Percentiles rank a stretch among this genome's conserved stretches.
Conservation (phyloP, 2,329 filamentous ascomycete genomes). For the Lanzia echinophila region DNA sequence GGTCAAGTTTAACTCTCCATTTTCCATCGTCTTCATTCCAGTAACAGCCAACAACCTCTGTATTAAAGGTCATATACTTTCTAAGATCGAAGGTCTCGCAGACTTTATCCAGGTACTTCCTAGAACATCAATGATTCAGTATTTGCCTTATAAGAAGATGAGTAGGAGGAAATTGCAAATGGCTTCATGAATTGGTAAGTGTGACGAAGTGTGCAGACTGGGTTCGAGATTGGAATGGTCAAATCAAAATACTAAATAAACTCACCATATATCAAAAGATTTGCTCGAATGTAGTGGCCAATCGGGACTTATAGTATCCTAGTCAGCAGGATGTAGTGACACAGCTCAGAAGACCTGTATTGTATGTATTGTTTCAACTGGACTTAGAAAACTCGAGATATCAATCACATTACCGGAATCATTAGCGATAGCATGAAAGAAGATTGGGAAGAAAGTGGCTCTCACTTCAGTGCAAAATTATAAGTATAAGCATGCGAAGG, state of each 20-base stretch:
- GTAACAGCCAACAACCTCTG: constrained; percentile 39
- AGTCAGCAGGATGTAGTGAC: not conserved
- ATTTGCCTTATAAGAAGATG: too few relatives aligned
- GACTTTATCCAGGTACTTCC: constrained; percentile 42
- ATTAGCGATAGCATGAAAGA: too few relatives aligned
- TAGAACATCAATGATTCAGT: too few relatives aligned
- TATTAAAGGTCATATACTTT: constrained; percentile 47
- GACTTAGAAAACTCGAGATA: too few relatives aligned
- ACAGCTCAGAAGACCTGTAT: too few relatives aligned
- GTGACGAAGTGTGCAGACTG: too few relatives aligned
- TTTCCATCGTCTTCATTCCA: constrained; percentile 43
- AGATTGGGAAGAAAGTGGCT: not conserved
- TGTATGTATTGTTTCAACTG: too few relatives aligned
- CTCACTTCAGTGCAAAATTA: constrained; percentile 50
- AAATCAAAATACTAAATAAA: too few relatives aligned
- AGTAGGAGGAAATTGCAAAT: too few relatives aligned
- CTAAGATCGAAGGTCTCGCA: constrained; percentile 41
- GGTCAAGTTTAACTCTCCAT: constrained; percentile 43
- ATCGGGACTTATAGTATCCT: constrained; percentile 30
- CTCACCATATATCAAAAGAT: constrained; percentile 45
- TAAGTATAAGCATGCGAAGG: constrained; percentile 32
- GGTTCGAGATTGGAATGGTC: too few relatives aligned
- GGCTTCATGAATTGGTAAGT: too few relatives aligned
- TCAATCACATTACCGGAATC: too few relatives aligned
- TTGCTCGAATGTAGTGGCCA: constrained; percentile 52